Evolutionary conservation across 257 asterid species (phyloP).

Genomic region (Solanum sejunctum): DNA sequence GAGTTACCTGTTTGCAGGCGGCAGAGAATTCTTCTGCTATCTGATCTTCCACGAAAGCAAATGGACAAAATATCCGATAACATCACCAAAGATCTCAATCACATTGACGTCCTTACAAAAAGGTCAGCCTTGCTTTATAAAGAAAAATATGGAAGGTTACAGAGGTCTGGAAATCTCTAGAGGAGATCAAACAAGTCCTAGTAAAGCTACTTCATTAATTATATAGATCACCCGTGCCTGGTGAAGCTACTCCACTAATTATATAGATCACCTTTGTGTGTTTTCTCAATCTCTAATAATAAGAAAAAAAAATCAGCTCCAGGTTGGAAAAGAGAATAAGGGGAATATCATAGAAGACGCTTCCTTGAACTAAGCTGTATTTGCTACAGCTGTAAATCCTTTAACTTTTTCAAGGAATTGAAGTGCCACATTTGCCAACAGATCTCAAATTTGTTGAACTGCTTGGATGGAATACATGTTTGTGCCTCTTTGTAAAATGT

Average conservation of each 20-base stretch:
- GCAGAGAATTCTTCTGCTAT: slow-evolving; percentile 80
- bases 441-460: background rate
- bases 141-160: background rate
- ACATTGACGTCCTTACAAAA: slow-evolving; percentile 76
- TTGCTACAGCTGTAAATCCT: background rate
- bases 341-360: background rate
- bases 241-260: background rate
- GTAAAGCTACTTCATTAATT: background rate
- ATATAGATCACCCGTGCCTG: background rate
- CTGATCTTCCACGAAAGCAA: slow-evolving; percentile 96
- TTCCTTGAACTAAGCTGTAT: background rate
- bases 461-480: background rate
- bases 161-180: background rate
- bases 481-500: background rate
- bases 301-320: background rate
- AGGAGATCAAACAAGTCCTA: background rate
- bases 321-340: background rate
- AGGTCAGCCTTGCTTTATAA: slow-evolving; percentile 27
- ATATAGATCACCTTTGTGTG: background rate
- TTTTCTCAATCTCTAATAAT: background rate
- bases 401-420: background rate
- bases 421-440: background rate
- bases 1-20: slow-evolving; percentile 39
- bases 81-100: slow-evolving; percentile 78
- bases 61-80: slow-evolving; percentile 79